Evolutionary conservation across 202 grass and related monocot species (phyloP).

Genomic region (Brachypodium distachyon): DNA sequence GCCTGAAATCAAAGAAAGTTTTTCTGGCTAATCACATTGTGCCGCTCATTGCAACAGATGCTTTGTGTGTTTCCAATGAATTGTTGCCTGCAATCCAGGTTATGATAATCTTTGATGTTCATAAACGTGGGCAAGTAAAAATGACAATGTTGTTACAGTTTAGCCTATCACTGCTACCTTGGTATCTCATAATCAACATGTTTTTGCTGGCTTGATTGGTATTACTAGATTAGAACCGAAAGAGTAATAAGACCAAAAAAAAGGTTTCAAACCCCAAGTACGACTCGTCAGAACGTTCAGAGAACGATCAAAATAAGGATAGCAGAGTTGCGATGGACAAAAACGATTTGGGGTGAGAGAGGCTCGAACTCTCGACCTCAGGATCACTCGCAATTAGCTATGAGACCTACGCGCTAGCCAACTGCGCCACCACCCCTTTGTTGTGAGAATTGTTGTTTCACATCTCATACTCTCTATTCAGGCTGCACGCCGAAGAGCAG

Average conservation of each 20-base stretch:
- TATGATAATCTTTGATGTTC: not conserved
- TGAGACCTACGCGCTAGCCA: conserved; percentile 57
- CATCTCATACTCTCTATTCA: too few species aligned
- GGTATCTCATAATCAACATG: not conserved
- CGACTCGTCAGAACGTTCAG: too few species aligned
- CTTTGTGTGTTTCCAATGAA: not conserved
- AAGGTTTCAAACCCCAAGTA: too few species aligned
- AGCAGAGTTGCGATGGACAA: too few species aligned
- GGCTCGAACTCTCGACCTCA: conserved; percentile 59
- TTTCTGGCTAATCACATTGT: not conserved
- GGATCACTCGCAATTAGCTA: conserved; percentile 32
- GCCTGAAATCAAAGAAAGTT: not conserved
- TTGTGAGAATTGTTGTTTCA: too few species aligned
- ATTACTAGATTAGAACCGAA: too few species aligned
- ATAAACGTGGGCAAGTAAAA: too few species aligned
- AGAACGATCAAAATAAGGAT: too few species aligned
- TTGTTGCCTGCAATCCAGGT: not conserved
- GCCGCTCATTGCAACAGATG: not conserved
- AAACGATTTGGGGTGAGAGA: conserved; percentile 49
- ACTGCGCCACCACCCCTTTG: conserved; percentile 43
- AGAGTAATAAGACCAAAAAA: too few species aligned
- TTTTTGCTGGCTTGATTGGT: not conserved
- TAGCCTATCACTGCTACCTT: too few species aligned
- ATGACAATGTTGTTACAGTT: too few species aligned
- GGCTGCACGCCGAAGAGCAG: not conserved